Evolutionary conservation across 2,329 filamentous ascomycete genomes (phyloP).

Genomic region (Colletotrichum navitas): DNA sequence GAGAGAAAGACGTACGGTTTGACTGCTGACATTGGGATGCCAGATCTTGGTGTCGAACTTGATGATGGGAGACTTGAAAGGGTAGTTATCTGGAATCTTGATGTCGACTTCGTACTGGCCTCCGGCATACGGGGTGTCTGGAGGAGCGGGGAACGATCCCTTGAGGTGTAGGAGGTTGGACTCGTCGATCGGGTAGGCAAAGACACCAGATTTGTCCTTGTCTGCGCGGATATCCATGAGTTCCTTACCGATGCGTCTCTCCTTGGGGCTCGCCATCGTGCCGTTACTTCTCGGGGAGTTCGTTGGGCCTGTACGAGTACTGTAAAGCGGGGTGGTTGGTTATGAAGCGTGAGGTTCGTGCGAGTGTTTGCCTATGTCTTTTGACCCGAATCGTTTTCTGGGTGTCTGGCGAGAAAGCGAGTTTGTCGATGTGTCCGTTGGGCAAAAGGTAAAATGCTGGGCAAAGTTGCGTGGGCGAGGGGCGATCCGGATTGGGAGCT

Average conservation of each 20-base stretch:
- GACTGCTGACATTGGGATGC: conserved; percentile 97
- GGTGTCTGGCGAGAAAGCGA: neutral
- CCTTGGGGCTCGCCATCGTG: conserved; percentile 64
- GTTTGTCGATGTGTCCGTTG: neutral
- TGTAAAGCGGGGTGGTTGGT: neutral
- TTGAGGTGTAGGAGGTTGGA: conserved; percentile 84
- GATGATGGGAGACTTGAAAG: conserved; percentile 93
- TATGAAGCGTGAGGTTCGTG: neutral
- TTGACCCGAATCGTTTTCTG: neutral
- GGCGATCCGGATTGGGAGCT: conserved; percentile 5
- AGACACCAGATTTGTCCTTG: conserved; percentile 78
- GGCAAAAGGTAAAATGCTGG: neutral
- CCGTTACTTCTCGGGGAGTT: neutral
- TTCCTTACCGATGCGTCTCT: conserved; percentile 79
- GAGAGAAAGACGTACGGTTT: conserved; percentile 74
- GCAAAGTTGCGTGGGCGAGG: conserved; percentile 13
- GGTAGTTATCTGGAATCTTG: conserved; percentile 87
- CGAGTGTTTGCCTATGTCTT: too few relatives aligned
- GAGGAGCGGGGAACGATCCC: conserved; percentile 86
- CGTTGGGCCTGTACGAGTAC: neutral
- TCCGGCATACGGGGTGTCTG: conserved; percentile 93
- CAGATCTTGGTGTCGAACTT: conserved; percentile 93
- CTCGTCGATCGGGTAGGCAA: conserved; percentile 72
- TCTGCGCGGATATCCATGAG: conserved; percentile 81
- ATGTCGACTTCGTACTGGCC: conserved; percentile 88